Conservation (phyloP, 257 asterid species). For the Verbascum thapsus region DNA sequence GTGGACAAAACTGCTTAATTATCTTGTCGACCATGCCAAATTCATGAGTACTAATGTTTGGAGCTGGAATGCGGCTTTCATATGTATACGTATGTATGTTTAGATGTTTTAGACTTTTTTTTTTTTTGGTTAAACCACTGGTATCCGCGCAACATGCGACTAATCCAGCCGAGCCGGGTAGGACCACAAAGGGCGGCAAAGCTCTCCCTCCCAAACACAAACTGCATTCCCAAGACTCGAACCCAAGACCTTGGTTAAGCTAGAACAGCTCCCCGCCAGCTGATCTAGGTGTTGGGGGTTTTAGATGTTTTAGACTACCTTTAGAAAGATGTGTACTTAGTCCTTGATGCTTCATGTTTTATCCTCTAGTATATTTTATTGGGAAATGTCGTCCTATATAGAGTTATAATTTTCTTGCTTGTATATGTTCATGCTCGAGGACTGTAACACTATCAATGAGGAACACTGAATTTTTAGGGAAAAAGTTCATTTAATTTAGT, state of each 20-base stretch:
- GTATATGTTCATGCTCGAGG: not conserved
- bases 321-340: not conserved
- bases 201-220: too few species aligned
- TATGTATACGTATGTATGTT: not conserved
- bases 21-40: not conserved
- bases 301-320: too few species aligned
- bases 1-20: not conserved
- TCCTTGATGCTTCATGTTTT: not conserved
- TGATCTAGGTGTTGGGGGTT: too few species aligned
- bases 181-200: too few species aligned
- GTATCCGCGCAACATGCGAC: too few species aligned
- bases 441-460: not conserved
- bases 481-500: not conserved
- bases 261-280: too few species aligned
- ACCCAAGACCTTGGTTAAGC: too few species aligned
- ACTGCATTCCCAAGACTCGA: too few species aligned
- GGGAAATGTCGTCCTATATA: not conserved
- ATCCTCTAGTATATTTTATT: not conserved
- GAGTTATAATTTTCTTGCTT: not conserved
- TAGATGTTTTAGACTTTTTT: too few species aligned
- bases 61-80: not conserved
- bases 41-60: not conserved
- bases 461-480: not conserved
- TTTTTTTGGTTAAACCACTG: too few species aligned
- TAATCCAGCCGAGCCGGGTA: too few species aligned